phyloP scores from a whole-genome alignment of 2,329 filamentous ascomycete species.

The Trichoderma afroharzianum region DNA sequence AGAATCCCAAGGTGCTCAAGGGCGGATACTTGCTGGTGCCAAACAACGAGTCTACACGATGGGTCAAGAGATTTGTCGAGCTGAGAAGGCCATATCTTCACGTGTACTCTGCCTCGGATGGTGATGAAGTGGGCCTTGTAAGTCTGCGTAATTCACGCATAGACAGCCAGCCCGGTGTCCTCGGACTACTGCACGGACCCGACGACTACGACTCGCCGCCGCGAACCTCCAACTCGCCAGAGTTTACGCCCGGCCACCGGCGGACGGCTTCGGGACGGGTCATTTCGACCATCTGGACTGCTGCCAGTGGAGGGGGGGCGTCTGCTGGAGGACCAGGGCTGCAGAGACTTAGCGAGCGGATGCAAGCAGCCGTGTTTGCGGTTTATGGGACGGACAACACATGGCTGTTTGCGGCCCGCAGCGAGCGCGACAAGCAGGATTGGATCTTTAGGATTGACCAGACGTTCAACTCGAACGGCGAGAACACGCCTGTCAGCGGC shows the following conservation, averaged over 20 bases:
- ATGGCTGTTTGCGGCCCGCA: constrained; percentile 87
- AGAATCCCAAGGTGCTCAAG: constrained; percentile 78
- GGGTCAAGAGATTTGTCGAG: constrained; percentile 92
- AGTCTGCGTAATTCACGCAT: constrained; percentile 87
- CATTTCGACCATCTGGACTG: constrained; percentile 55
- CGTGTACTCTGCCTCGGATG: constrained; percentile 78
- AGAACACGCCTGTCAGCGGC: constrained; percentile 38
- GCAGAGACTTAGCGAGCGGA: constrained; percentile 53
- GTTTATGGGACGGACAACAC: constrained; percentile 93
- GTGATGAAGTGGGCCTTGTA: constrained; percentile 86
- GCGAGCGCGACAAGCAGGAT: constrained; percentile 88
- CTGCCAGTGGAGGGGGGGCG: constrained; percentile 34
- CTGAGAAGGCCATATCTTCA: constrained; percentile 88
- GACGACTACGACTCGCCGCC: constrained; percentile 36
- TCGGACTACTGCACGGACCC: constrained; percentile 63
- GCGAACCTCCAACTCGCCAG: constrained; percentile 31
- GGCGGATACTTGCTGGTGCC: constrained; percentile 84
- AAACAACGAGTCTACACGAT: constrained; percentile 74
- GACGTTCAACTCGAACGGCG: constrained; percentile 54
- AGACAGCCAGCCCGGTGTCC: constrained; percentile 85
- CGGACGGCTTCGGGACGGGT: constrained; percentile 49
- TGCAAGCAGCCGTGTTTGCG: constrained; percentile 78
- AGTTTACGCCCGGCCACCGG: constrained; percentile 45
- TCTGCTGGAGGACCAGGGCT: constrained; percentile 38
- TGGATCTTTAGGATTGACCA: constrained; percentile 97